Percentiles rank a stretch among this genome's conserved stretches.
These are phyloP conservation scores for Primulina tabacum DNA, from an alignment of 257 asterid species.

Conservation along the genomic window DNA sequence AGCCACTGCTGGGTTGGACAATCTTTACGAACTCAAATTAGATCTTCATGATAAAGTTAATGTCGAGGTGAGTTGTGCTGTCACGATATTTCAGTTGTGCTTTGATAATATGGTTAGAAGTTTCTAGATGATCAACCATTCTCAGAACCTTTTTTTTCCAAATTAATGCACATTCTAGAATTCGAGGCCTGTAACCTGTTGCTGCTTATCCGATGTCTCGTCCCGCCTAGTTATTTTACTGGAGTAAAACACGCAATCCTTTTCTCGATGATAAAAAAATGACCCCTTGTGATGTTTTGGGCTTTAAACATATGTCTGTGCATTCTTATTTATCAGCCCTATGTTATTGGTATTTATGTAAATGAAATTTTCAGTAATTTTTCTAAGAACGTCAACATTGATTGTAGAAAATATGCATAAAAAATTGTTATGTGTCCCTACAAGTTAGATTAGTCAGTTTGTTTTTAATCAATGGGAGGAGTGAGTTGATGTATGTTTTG, in stretches of 20 bases:
- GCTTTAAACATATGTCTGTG: neutral
- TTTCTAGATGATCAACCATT: neutral
- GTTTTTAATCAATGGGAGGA: neutral
- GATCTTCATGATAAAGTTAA: slow-evolving; percentile 62
- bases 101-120: neutral
- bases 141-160: neutral
- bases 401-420: too few species aligned
- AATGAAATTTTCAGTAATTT: too few species aligned
- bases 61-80: slow-evolving; percentile 43
- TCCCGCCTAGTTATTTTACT: neutral
- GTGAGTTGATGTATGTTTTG: neutral
- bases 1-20: slow-evolving; percentile 51
- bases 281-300: neutral
- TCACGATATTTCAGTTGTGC: neutral
- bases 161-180: neutral
- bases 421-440: too few species aligned
- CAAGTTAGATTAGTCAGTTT: too few species aligned
- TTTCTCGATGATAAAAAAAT: neutral
- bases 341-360: neutral
- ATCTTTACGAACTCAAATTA: slow-evolving; percentile 51
- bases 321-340: neutral
- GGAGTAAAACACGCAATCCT: neutral
- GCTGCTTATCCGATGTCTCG: neutral
- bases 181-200: neutral
- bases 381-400: neutral